Evolutionary conservation across 2,329 filamentous ascomycete species (phyloP).

Genomic region (Ophiostoma pallidulum): DNA sequence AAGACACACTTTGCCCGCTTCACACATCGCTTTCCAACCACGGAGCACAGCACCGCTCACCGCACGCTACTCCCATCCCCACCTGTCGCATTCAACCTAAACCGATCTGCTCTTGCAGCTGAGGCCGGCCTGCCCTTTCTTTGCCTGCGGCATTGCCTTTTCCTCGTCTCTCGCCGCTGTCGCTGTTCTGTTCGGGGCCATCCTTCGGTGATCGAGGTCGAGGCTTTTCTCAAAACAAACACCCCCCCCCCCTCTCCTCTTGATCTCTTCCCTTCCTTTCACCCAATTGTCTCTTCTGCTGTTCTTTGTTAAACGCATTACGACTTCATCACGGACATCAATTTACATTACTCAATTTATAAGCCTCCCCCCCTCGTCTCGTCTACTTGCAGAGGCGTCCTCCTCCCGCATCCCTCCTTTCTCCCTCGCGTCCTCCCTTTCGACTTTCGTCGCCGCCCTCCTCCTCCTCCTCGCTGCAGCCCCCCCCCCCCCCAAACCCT

Average conservation of each 20-base stretch:
- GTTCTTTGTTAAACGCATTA: too few species aligned
- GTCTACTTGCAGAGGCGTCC: too few species aligned
- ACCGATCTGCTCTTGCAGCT: background rate
- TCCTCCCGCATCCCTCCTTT: too few species aligned
- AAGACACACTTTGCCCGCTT: conserved; percentile 2
- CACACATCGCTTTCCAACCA: background rate
- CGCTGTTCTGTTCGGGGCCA: too few species aligned
- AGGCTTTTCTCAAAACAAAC: conserved; percentile 10
- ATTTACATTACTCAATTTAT: too few species aligned
- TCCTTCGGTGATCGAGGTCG: conserved; percentile 9
- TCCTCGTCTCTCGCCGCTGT: background rate
- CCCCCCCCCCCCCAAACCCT: background rate
- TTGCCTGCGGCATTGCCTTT: too few species aligned
- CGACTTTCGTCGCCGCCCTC: conserved; percentile 5
- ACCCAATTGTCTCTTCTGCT: background rate
- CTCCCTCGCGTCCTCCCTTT: conserved; percentile 8
- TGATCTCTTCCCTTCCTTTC: background rate
- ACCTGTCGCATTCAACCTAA: background rate
- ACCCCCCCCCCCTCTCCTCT: conserved; percentile 1
- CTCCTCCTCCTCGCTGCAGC: background rate
- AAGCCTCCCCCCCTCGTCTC: too few species aligned
- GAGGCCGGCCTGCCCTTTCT: too few species aligned
- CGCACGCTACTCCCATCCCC: background rate
- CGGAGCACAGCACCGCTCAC: background rate
- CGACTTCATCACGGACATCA: too few species aligned